Base-by-base conservation (phyloP, 129 eudicot species). In the Silybum marianum region DNA sequence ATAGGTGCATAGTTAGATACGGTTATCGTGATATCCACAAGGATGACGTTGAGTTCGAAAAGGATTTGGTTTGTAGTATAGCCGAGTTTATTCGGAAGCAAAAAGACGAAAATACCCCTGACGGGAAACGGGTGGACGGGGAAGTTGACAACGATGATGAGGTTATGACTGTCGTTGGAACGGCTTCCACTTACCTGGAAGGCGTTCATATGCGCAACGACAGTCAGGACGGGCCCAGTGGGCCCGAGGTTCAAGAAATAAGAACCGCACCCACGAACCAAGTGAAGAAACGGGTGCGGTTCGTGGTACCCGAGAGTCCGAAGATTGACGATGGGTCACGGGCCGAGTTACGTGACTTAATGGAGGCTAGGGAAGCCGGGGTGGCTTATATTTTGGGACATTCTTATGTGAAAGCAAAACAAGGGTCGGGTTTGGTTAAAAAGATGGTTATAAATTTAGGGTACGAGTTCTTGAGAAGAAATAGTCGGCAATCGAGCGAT, bases 21-120 rank as follows among this genome's bases (percentile, higher is more conserved):
- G 99, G 99, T 19, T 96, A 96, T 58, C 98, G 93, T 7, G 99
- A 96, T 39, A 90, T 85, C 14, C 99, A 93, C 82, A 93, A 93
- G 83, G 99, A 96, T 22, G 99, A 91, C 70, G 51, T 87, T 74
- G 92, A 88, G 84, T 96, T 96, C 34, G 99, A 96, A 82, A 88
- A 90, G 40, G 99, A 96, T 75, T 90, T 96, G 24, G 92, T 96
- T 2, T 88, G 92, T 65, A 96, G 98, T 69, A 78, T 96, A 75
- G 98, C 99, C 0, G 98, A 96, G 89, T 96, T 83, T 26, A 90
- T 96, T 70, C 70, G 97, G 81, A 86, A 89, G 11, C 90, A 84
- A 69, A 90, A 82, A 72, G 44, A 80, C 10, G 69, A 42, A 16
- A 39, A 71, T 18, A 21, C 81, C 76, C 70, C 74, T 36, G 73